Evolutionary conservation across 805 yeast species (phyloP), one percentile per base, ranked within the genome.

Genomic region (Teunomyces aglyptinius): DNA sequence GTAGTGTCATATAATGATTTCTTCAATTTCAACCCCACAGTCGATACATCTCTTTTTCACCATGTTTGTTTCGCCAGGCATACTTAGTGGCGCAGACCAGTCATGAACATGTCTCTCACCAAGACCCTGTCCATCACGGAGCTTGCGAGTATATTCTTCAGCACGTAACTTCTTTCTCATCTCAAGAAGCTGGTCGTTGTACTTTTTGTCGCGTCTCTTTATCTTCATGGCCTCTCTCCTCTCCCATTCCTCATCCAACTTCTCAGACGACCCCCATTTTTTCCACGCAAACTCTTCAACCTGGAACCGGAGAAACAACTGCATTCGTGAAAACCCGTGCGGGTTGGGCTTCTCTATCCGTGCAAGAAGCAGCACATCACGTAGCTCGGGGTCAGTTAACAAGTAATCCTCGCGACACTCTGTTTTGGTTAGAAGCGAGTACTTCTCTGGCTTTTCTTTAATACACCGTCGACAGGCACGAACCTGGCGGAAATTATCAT

Each of bases 111-210:
- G 97, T 6, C 78, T 73, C 27, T 76, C 79, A 6, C 82, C 80
- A 44, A 79, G 72, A 6, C 61, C 57, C 50, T 79, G 71, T 3
- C 81, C 81, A 47, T 82, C 80, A 33, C 91, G 75, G 19, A 86
- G 56, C 54, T 79, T 78, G 56, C 90, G 77, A 1, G 96, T 90
- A 58, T 76, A 83, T 59, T 87, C 94, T 62, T 91, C 96, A 0
- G 99, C 97, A 55, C 99, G 76, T 2, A 97, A 86, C 56, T 86
- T 85, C 61, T 86, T 82, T 50, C 97, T 75, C 96, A 94, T 92
- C 57, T 91, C 95, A 54, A 76, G 75, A 59, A 94, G 71, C 58
- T 86, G 83, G n/a, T 77, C 77, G 52, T 86, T 83, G 63, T 88
- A 94, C 63, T 82, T 83, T 58, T 82, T 82, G 52, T 90, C 97